Conservation (phyloP, 805 yeast species). For the Pichia rugopelliculosa region DNA sequence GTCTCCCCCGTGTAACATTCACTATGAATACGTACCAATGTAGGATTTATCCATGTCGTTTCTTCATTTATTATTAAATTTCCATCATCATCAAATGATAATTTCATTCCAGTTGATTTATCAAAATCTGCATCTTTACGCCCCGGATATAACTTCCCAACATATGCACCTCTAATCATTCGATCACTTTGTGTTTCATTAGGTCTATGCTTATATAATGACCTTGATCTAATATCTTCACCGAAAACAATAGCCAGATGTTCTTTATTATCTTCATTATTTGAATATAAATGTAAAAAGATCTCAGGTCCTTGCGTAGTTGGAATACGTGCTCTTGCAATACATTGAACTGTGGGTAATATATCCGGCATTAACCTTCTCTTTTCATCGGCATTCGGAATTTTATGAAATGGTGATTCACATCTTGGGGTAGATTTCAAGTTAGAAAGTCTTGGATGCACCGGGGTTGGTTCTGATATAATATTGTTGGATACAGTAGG, state of each 20-base stretch:
- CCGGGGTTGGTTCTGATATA: neutral
- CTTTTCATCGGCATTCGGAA: conserved; percentile 18
- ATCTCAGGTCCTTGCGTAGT: conserved; percentile 94
- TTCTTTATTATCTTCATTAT: conserved; percentile 83
- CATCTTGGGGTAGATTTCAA: neutral
- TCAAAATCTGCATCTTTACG: conserved; percentile 63
- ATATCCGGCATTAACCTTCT: conserved; percentile 40
- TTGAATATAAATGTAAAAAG: conserved; percentile 81
- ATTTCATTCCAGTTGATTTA: conserved; percentile 31
- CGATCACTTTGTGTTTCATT: conserved; percentile 85
- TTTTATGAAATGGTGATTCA: conserved; percentile 2
- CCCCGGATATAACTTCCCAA: conserved; percentile 87
- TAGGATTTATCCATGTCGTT: conserved; percentile 32
- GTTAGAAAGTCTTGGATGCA: neutral
- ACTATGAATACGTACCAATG: conserved; percentile 83
- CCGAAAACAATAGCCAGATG: conserved; percentile 97
- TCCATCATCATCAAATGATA: conserved; percentile 37
- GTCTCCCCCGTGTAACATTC: conserved; percentile 99
- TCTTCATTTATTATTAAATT: conserved; percentile 26
- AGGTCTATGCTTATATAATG: conserved; percentile 52
- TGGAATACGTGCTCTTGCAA: conserved; percentile 93
- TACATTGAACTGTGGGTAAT: conserved; percentile 75
- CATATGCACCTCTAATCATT: conserved; percentile 98
- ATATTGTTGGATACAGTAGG: conserved; percentile 24
- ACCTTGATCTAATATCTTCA: conserved; percentile 73